Percentiles rank a stretch among this genome's conserved stretches.
These are phyloP conservation scores for Papiliotrema nemorosa DNA, from an alignment of 1,284 basidiomycete genomes.

Conservation along the genomic window DNA sequence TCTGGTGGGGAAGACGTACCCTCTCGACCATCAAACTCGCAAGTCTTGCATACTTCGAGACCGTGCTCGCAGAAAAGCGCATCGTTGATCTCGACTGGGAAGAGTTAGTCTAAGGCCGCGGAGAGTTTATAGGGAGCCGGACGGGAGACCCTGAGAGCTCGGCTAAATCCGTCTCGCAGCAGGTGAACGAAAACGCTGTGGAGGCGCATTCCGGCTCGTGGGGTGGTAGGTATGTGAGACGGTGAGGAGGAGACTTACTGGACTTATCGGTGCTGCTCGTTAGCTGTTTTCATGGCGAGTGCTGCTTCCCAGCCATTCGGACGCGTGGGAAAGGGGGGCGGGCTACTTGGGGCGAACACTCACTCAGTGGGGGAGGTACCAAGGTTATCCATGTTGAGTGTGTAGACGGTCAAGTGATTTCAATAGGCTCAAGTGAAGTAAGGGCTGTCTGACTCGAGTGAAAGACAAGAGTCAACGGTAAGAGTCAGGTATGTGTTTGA, in stretches of 20 bases:
- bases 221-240: background rate
- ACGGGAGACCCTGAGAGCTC: background rate
- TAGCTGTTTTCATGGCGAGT: too few relatives aligned
- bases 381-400: slow-evolving; percentile 7
- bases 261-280: slow-evolving; percentile 23
- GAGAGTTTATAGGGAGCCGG: background rate
- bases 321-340: background rate
- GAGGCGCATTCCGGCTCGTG: background rate
- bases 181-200: background rate
- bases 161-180: background rate
- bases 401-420: background rate
- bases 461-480: background rate
- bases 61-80: slow-evolving; percentile 51
- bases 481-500: background rate
- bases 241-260: slow-evolving; percentile 13
- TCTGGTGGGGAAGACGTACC: slow-evolving; percentile 23
- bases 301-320: background rate
- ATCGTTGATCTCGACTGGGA: slow-evolving; percentile 50
- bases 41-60: slow-evolving; percentile 47
- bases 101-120: background rate
- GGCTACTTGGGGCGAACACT: slow-evolving; percentile 12
- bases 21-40: slow-evolving; percentile 45
- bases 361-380: slow-evolving; percentile 41
- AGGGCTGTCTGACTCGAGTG: background rate
- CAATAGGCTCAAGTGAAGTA: background rate